Evolutionary conservation across 2,329 filamentous ascomycete species (phyloP).

Genomic region (Colletotrichum sublineola): DNA sequence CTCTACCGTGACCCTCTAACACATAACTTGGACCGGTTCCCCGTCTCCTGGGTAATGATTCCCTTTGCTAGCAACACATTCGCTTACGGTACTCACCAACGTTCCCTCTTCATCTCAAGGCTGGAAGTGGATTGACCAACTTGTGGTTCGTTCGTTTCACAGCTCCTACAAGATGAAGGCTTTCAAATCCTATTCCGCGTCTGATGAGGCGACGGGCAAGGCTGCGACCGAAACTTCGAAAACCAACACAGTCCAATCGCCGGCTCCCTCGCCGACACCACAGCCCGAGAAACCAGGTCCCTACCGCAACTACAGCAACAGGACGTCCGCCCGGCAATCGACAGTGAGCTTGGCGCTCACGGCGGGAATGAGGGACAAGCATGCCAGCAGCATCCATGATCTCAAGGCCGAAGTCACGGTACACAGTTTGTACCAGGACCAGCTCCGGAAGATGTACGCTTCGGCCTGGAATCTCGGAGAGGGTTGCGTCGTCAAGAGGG

Average conservation of each 20-base stretch:
- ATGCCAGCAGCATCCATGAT: slow-evolving; percentile 39
- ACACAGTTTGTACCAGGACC: slow-evolving; percentile 42
- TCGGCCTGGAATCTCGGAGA: slow-evolving; percentile 55
- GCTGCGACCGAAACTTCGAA: slow-evolving; percentile 7
- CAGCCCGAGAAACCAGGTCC: slow-evolving; percentile 34
- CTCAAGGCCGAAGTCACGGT: slow-evolving; percentile 42
- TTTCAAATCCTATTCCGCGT: slow-evolving; percentile 41
- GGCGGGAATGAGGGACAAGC: slow-evolving; percentile 40
- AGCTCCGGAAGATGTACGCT: slow-evolving; percentile 41
- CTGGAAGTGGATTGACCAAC: slow-evolving; percentile 32
- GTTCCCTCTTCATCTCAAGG: slow-evolving; percentile 23
- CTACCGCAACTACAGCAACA: slow-evolving; percentile 27
- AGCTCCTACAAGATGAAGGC: slow-evolving; percentile 35
- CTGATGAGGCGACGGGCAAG: slow-evolving; percentile 29
- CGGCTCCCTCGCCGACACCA: slow-evolving; percentile 2
- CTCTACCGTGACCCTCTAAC: slow-evolving; percentile 15
- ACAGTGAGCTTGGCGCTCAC: slow-evolving; percentile 40
- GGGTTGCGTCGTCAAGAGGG: slow-evolving; percentile 68
- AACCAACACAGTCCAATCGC: slow-evolving; percentile 7
- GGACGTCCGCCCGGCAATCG: slow-evolving; percentile 40
- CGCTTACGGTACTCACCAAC: slow-evolving; percentile 24
- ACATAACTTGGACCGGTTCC: slow-evolving; percentile 35
- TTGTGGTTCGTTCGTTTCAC: slow-evolving; percentile 36
- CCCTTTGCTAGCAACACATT: slow-evolving; percentile 1
- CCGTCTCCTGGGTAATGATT: slow-evolving; percentile 16